These are phyloP conservation scores for Pyricularia sp. DNA, from an alignment of 2,329 filamentous ascomycete genomes.

Conservation along the genomic window DNA sequence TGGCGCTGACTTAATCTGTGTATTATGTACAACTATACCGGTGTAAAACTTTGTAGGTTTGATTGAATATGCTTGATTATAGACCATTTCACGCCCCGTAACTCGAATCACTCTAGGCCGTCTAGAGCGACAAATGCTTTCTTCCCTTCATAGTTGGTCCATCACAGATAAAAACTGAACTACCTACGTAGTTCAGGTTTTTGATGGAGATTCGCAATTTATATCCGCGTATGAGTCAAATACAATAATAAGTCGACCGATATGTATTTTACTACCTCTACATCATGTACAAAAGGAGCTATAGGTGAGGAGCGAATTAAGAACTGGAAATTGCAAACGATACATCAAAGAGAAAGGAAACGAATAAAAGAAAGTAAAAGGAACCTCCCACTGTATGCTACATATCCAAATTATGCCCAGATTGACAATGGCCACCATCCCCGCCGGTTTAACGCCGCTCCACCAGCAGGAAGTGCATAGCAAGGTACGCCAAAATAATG, in stretches of 20 bases:
- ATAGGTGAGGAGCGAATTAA: not conserved
- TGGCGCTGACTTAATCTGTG: not conserved
- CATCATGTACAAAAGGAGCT: not conserved
- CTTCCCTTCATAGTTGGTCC: too few species aligned
- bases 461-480: slow-evolving; percentile 87
- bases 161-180: not conserved
- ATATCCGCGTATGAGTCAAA: not conserved
- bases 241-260: not conserved
- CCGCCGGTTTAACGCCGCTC: slow-evolving; percentile 55
- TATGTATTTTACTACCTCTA: not conserved
- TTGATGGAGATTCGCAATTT: not conserved
- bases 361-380: not conserved
- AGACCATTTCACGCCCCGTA: not conserved
- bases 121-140: not conserved
- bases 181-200: not conserved
- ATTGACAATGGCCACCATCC: not conserved
- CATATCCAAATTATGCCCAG: not conserved
- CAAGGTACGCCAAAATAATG: slow-evolving; percentile 73
- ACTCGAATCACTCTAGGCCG: not conserved
- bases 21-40: slow-evolving; percentile 1
- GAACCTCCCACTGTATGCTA: not conserved
- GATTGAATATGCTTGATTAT: not conserved
- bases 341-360: not conserved
- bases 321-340: not conserved
- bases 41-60: not conserved